Evolutionary conservation across 495 filamentous ascomycete species (phyloP).

Genomic region (Hyaloscypha variabilis): DNA sequence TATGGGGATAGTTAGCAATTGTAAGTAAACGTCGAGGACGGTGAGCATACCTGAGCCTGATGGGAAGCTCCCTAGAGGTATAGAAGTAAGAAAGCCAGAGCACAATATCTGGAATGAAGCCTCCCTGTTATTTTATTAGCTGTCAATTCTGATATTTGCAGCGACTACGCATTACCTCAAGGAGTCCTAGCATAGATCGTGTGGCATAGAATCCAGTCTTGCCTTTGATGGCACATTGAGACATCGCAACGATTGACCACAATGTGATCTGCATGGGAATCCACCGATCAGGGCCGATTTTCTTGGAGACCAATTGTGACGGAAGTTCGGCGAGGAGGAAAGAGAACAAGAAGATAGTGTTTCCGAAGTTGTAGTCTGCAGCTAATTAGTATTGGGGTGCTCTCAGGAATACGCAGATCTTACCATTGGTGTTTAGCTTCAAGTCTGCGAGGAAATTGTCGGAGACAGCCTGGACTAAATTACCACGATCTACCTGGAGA

Average conservation of each 20-base stretch:
- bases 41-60: slow-evolving; percentile 53
- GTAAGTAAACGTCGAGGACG: slow-evolving; percentile 26
- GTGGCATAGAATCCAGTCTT: slow-evolving; percentile 62
- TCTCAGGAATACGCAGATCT: background rate
- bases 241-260: slow-evolving; percentile 74
- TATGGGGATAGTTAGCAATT: background rate
- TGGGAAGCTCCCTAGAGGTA: slow-evolving; percentile 68
- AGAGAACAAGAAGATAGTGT: slow-evolving; percentile 69
- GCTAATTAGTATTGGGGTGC: background rate
- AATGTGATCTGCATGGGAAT: slow-evolving; percentile 80
- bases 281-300: slow-evolving; percentile 83
- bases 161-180: slow-evolving; percentile 48
- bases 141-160: no score
- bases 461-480: slow-evolving; percentile 70
- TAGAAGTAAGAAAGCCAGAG: slow-evolving; percentile 82
- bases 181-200: slow-evolving; percentile 66
- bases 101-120: slow-evolving; percentile 60
- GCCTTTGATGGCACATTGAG: slow-evolving; percentile 66
- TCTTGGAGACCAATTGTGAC: slow-evolving; percentile 74
- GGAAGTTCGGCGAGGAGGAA: slow-evolving; percentile 75
- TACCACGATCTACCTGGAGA: slow-evolving; percentile 78
- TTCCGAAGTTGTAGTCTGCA: slow-evolving; percentile 73
- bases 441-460: slow-evolving; percentile 66
- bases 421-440: slow-evolving; percentile 61
- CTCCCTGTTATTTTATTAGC: slow-evolving; percentile 43